These are phyloP conservation scores for Monosporascus ibericus DNA, from an alignment of 2,329 filamentous ascomycete species.

Conservation along the genomic window DNA sequence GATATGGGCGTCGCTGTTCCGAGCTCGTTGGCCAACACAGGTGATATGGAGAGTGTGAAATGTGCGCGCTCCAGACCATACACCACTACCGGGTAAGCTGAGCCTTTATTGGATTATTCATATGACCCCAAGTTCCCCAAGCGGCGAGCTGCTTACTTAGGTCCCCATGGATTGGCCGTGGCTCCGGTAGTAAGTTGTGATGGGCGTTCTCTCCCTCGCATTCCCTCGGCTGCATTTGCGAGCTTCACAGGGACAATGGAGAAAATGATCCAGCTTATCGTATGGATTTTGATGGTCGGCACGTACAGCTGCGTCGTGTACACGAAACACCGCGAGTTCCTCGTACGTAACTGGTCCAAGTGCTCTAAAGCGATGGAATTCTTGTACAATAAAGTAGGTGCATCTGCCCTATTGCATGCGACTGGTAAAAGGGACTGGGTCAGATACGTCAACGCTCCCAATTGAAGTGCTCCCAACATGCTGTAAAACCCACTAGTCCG, in stretches of 20 bases:
- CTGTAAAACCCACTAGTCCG: too few species aligned
- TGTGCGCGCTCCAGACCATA: constrained; percentile 45
- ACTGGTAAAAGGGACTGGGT: constrained; percentile 43
- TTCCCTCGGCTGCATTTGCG: constrained; percentile 17
- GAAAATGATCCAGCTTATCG: constrained; percentile 22
- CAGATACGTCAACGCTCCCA: too few species aligned
- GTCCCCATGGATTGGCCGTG: constrained; percentile 29
- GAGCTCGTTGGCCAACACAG: constrained; percentile 46
- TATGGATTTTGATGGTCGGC: constrained; percentile 35
- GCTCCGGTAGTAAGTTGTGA: too few species aligned
- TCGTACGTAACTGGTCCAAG: constrained; percentile 26
- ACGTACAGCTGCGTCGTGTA: constrained; percentile 51
- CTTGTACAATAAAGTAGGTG: constrained; percentile 26
- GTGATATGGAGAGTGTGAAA: constrained; percentile 42
- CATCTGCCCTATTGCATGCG: constrained; percentile 39
- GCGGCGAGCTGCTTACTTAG: constrained; percentile 43
- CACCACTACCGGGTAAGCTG: constrained; percentile 37
- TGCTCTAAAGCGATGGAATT: constrained; percentile 27
- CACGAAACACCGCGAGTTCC: constrained; percentile 37
- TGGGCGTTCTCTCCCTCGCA: too few species aligned
- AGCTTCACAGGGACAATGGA: constrained; percentile 16
- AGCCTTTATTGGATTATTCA: constrained; percentile 5
- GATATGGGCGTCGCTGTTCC: constrained; percentile 54
- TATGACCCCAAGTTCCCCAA: too few species aligned
- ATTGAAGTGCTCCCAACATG: too few species aligned